Percentiles rank a stretch among this genome's conserved stretches.
These are phyloP conservation scores for Xylariaceae sp. DNA, from an alignment of 2,329 filamentous ascomycete species.

Conservation along the genomic window DNA sequence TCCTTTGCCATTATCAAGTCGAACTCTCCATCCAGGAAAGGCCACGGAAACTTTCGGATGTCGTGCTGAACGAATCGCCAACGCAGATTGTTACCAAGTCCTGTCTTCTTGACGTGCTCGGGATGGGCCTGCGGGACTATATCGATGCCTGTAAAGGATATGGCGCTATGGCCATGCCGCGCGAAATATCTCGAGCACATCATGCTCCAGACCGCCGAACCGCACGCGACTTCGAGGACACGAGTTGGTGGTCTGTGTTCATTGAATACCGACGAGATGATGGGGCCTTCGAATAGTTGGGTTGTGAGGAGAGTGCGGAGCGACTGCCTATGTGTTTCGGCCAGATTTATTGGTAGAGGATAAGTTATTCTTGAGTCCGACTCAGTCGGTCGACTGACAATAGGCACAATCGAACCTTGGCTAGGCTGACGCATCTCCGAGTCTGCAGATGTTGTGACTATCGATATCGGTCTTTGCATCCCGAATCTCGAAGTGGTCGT, in stretches of 20 bases:
- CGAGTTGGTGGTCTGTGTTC: slow-evolving; percentile 65
- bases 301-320: slow-evolving; percentile 77
- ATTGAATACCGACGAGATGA: slow-evolving; percentile 69
- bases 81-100: slow-evolving; percentile 68
- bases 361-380: too few relatives aligned
- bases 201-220: slow-evolving; percentile 84
- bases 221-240: slow-evolving; percentile 84
- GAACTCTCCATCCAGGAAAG: slow-evolving; percentile 75
- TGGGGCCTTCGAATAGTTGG: slow-evolving; percentile 74
- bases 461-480: too few relatives aligned
- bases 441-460: too few relatives aligned
- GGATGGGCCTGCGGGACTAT: slow-evolving; percentile 64
- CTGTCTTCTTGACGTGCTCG: slow-evolving; percentile 39
- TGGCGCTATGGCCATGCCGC: slow-evolving; percentile 61
- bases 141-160: slow-evolving; percentile 79
- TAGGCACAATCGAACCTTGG: too few relatives aligned
- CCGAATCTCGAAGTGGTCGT: too few relatives aligned
- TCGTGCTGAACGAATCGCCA: slow-evolving; percentile 91
- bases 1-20: slow-evolving; percentile 90
- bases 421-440: too few relatives aligned
- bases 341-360: slow-evolving; percentile 81
- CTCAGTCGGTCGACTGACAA: too few relatives aligned
- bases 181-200: slow-evolving; percentile 79
- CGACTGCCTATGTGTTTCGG: slow-evolving; percentile 83
- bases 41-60: slow-evolving; percentile 68